These are phyloP conservation scores for Omphalea diandra DNA, from an alignment of 441 rosid genomes.

Conservation along the genomic window DNA sequence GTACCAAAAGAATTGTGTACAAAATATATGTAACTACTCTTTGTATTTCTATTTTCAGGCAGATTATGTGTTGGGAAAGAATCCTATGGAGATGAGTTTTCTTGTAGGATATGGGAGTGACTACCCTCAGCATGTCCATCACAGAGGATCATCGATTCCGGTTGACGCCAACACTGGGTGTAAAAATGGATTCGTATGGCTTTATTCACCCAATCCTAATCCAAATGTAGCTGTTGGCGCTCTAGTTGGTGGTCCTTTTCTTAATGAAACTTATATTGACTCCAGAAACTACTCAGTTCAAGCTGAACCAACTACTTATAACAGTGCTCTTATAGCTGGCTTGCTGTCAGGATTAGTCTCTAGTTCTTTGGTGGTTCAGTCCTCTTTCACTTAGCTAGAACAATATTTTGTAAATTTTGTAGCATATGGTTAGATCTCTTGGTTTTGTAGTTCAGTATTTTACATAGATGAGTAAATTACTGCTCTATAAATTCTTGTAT, in stretches of 20 bases:
- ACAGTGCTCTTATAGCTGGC: slow-evolving; percentile 72
- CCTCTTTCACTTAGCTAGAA: slow-evolving; percentile 37
- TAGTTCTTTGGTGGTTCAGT: slow-evolving; percentile 48
- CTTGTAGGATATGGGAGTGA: slow-evolving; percentile 83
- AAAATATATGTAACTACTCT: no score
- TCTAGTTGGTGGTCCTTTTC: slow-evolving; percentile 81
- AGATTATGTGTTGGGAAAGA: slow-evolving; percentile 74
- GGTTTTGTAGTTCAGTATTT: background rate
- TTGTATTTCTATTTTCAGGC: no score
- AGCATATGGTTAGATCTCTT: background rate
- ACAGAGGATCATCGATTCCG: slow-evolving; percentile 88
- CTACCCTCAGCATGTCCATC: slow-evolving; percentile 71
- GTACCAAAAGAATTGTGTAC: no score
- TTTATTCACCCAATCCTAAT: slow-evolving; percentile 50
- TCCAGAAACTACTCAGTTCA: slow-evolving; percentile 65
- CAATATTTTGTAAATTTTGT: background rate
- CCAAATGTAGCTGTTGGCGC: slow-evolving; percentile 81
- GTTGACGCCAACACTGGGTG: slow-evolving; percentile 65
- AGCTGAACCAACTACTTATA: slow-evolving; percentile 79
- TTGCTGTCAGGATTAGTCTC: slow-evolving; percentile 79
- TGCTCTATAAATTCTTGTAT: no score
- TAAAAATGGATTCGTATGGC: slow-evolving; percentile 67
- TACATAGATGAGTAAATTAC: no score
- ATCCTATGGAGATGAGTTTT: slow-evolving; percentile 69
- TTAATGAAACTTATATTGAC: slow-evolving; percentile 68